These are phyloP conservation scores for Euphrasia arctica DNA, from an alignment of 305 asterid genomes.

Conservation along the genomic window DNA sequence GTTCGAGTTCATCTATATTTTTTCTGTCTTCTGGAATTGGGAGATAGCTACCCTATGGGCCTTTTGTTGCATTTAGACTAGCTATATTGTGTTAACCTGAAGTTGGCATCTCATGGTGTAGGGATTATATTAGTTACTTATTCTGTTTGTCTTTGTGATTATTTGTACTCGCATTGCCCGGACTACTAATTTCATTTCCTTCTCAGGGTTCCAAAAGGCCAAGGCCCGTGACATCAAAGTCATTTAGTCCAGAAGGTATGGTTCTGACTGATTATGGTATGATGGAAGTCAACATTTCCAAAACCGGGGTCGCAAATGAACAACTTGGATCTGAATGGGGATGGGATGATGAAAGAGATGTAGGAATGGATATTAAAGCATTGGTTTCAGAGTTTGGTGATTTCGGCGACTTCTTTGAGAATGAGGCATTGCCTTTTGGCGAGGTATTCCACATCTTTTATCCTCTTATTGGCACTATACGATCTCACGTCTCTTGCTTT, in stretches of 20 bases:
- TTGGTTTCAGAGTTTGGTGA: conserved; percentile 95
- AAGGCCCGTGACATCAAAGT: conserved; percentile 78
- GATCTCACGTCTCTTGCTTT: conserved; percentile 14
- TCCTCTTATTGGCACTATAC: not conserved
- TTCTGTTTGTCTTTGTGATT: conserved; percentile 4
- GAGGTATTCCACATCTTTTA: conserved; percentile 59
- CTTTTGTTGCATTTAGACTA: conserved; percentile 1
- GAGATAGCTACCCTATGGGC: conserved; percentile 18
- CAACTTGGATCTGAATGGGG: conserved; percentile 68
- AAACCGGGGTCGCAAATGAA: conserved; percentile 56
- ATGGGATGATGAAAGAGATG: conserved; percentile 91
- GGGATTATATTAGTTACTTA: conserved; percentile 13
- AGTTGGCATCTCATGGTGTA: not conserved
- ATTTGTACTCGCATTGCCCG: not conserved
- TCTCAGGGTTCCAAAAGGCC: conserved; percentile 78
- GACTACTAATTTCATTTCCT: conserved; percentile 16
- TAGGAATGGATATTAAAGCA: conserved; percentile 87
- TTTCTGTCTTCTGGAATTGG: not conserved
- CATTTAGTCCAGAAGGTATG: conserved; percentile 74
- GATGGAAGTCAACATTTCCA: conserved; percentile 58
- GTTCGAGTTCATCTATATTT: not conserved
- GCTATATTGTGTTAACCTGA: not conserved
- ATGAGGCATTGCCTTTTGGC: conserved; percentile 83
- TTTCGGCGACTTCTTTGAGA: conserved; percentile 96
- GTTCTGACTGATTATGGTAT: conserved; percentile 72